phyloP scores from a whole-genome alignment of 2,329 filamentous ascomycete genomes.

The Pestalotiopsis sp. region DNA sequence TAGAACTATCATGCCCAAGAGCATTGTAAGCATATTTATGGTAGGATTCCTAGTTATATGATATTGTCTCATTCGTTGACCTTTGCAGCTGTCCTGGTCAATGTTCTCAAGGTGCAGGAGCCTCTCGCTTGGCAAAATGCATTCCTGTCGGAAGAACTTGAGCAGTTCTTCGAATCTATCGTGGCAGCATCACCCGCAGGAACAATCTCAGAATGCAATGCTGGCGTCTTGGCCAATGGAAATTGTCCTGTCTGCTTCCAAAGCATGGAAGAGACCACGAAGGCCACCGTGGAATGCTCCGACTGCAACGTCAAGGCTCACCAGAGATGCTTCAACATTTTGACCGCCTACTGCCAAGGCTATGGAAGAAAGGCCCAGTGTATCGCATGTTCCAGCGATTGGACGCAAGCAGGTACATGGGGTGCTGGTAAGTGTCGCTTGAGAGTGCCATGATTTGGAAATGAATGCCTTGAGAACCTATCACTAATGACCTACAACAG shows the following conservation, averaged over 20 bases:
- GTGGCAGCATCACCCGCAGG: neutral
- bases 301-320: neutral
- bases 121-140: neutral
- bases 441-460: neutral
- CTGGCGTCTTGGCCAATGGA: neutral
- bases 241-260: neutral
- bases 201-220: neutral
- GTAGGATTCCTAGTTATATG: neutral
- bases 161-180: neutral
- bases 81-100: neutral
- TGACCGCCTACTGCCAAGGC: neutral
- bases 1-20: neutral
- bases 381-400: neutral
- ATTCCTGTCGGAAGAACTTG: neutral
- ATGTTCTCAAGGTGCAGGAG: neutral
- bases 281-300: neutral
- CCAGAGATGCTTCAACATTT: neutral
- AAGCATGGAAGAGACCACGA: neutral
- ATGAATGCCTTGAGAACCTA: neutral
- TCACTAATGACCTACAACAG: neutral
- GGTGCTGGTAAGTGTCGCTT: neutral
- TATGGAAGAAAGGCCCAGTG: neutral
- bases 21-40: neutral
- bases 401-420: neutral
- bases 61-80: neutral